Conservation (phyloP, 768 basidiomycete genomes). For the Pleurotus citrinopileatus region DNA sequence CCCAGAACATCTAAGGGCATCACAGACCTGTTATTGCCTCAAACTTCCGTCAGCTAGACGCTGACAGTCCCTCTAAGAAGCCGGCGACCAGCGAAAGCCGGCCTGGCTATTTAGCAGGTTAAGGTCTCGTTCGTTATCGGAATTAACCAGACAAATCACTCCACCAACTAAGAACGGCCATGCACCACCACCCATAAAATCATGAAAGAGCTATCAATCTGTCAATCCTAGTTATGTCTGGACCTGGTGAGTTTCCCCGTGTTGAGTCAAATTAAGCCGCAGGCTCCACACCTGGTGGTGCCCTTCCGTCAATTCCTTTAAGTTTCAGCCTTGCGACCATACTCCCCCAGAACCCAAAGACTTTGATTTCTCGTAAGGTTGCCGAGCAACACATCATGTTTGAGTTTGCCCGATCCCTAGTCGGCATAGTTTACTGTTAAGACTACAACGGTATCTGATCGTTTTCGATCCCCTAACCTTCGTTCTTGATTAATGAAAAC, state of each 20-base stretch:
- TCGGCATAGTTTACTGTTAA: conserved; percentile 84
- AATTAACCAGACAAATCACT: no score
- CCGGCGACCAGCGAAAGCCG: no score
- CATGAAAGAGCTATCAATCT: no score
- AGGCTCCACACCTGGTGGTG: conserved; percentile 59
- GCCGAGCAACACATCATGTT: conserved; percentile 69
- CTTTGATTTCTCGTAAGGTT: conserved; percentile 88
- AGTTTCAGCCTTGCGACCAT: conserved; percentile 52
- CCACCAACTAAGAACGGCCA: no score
- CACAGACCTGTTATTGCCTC: no score
- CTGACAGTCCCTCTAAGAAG: no score
- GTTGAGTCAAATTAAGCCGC: conserved; percentile 77
- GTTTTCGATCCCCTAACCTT: conserved; percentile 85
- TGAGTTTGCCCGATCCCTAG: conserved; percentile 72
- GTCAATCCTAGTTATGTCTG: no score
- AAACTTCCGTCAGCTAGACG: no score
- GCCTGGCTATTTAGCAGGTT: no score
- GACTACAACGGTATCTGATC: conserved; percentile 83
- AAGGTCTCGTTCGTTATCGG: no score
- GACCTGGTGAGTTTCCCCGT: conserved; percentile 72
- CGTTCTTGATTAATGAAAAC: conserved; percentile 85
- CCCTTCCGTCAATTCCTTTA: conserved; percentile 64
- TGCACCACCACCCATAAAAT: no score
- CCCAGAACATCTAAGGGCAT: no score
- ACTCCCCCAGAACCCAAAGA: conserved; percentile 85